Evolutionary conservation across 2,329 filamentous ascomycete genomes (phyloP), one percentile per base, ranked within the genome.

Genomic region (Beauveria brongniartii): DNA sequence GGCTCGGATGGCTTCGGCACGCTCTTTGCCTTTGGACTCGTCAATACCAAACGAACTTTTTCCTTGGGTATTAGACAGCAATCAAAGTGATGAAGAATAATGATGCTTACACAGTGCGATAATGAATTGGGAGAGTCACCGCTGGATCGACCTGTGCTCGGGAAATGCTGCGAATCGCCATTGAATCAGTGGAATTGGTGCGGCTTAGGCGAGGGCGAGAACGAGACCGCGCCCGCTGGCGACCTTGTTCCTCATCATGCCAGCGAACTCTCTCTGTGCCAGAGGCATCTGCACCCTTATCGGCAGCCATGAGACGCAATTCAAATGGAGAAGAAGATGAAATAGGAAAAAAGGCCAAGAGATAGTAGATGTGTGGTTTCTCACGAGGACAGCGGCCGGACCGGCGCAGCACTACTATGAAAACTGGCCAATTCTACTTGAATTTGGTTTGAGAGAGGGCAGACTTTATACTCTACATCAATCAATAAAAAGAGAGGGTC

Each of bases 31-130:
- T 63, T 80, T 80, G 48, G 78, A 77, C 62, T 84, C 81, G 16
- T 80, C 78, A 66, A 86, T 83, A 55, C 83, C 77, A 64, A 80
- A 83, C 4, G 80, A 81, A n/a, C 78, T 75, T 75, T 30, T 61
- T 61, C 22, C 37, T 20, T 22, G 18, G 7, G 46, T 26, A 43
- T 64, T 55, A 63, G 64, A 37, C 20, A 48, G 10, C 10, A 22
- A 37, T 40, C 10, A 14, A 24, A 55, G 34, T 24, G 26, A 26
- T 34, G 10, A 28, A 40, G 57, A 18, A 26, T 34, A 58, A 41
- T 5, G 20, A 10, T 51, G 22, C 76, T 75, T 76, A 82, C 73
- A 82, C 71, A 3, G 80, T 82, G 50, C 80, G 78, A 66, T 83
- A 83, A 63, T 82, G 78, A 58, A 82, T 80, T n/a, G 80, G 80